Evolutionary conservation across 2,329 filamentous ascomycete species (phyloP).

Genomic region (Fusarium dimerum): DNA sequence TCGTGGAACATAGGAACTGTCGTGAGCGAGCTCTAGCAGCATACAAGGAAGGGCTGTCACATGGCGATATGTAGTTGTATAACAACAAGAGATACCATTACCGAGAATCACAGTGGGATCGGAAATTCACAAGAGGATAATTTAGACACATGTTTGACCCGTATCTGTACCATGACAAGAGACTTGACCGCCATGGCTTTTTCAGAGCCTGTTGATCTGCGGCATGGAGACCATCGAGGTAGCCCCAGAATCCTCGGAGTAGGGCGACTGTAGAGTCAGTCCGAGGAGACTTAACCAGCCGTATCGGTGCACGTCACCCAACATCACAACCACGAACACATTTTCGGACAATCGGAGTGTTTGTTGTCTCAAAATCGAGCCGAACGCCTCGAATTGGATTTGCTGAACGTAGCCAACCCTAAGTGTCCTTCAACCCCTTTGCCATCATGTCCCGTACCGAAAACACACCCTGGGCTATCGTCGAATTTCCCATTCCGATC

Average conservation of each 20-base stretch:
- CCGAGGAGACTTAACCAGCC: conserved; percentile 60
- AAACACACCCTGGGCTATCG: conserved; percentile 28
- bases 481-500: conserved; percentile 28
- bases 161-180: conserved; percentile 66
- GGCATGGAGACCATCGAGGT: conserved; percentile 59
- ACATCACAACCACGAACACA: conserved; percentile 31
- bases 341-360: conserved; percentile 33
- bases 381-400: conserved; percentile 49
- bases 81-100: neutral
- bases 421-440: conserved; percentile 38
- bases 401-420: conserved; percentile 48
- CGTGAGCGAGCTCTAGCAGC: conserved; percentile 67
- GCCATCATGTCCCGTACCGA: conserved; percentile 40
- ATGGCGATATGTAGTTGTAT: conserved; percentile 22
- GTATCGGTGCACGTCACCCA: conserved; percentile 33
- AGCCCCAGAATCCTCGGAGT: conserved; percentile 58
- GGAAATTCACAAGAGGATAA: conserved; percentile 12
- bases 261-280: conserved; percentile 36
- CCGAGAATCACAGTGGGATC: neutral
- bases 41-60: conserved; percentile 60
- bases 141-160: conserved; percentile 53
- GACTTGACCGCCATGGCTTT: conserved; percentile 61
- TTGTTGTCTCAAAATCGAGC: conserved; percentile 47
- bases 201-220: conserved; percentile 61
- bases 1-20: conserved; percentile 72